Evolutionary conservation across 106 monocot genomes (phyloP), one percentile per base, ranked within the genome.

Genomic region (Ottelia alismoides): DNA sequence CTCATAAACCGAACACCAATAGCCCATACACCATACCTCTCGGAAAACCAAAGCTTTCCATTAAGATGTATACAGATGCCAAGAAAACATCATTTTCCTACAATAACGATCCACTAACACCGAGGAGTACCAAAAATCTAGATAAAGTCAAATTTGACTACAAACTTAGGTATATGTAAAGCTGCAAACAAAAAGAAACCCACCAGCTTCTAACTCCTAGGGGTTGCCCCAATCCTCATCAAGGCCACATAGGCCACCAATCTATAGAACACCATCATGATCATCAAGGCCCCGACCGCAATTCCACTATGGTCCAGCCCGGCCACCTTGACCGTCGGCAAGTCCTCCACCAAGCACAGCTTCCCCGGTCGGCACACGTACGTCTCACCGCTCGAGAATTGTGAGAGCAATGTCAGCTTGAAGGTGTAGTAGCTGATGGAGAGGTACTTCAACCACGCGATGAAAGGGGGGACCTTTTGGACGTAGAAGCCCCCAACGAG

Each of bases 401-500:
- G 87, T 0, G 74, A 21, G 6, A 17, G 26, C 11, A 81, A 16
- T 31, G 56, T 44, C n/a, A 81, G 59, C 53, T 81, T 77, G 63
- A 81, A 87, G 46, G 54, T 61, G 65, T 81, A 62, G 63, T 62
- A 81, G 54, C 56, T 51, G 31, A 66, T 5, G 22, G 81, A 71
- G 20, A 72, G n/a, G 48, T 81, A 81, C 61, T 68, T 81, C 45
- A 81, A 58, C 87, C 87, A 87, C 1, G 51, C 23, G 10, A 87
- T 53, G 53, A 78, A 81, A 16, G 20, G 1, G 0, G 88, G 88
- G 3, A 88, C 61, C 22, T 60, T 27, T 27, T 70, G 82, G 11
- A 88, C 73, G 58, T 67, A 88, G 70, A 66, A 88, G 1, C 88
- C 88, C 11, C 82, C 79, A 20, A 70, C 64, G 25, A 88, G 65